phyloP scores from a whole-genome alignment of 23 red algal species.

The Chondrus crispus region DNA sequence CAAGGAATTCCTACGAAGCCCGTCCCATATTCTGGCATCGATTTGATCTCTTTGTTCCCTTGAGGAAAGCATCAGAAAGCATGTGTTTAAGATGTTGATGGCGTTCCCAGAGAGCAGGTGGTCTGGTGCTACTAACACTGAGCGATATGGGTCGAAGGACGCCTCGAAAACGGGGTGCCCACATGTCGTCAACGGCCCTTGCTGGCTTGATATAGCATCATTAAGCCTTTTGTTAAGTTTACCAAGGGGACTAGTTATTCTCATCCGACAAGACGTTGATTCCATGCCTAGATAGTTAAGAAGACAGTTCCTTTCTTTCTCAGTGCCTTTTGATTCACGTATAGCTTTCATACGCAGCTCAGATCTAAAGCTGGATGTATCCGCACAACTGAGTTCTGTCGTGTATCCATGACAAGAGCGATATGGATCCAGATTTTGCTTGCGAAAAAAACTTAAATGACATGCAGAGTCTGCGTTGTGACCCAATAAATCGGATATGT shows the following conservation, averaged over 20 bases:
- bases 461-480: neutral
- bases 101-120: neutral
- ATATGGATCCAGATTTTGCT: neutral
- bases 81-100: neutral
- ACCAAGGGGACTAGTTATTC: no score
- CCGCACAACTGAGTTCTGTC: no score
- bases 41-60: no score
- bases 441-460: neutral
- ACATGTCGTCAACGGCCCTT: neutral
- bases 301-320: neutral
- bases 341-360: no score
- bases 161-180: neutral
- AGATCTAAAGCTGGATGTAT: no score
- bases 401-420: no score
- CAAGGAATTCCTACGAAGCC: no score
- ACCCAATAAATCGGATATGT: neutral
- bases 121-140: neutral
- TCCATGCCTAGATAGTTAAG: no score
- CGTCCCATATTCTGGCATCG: no score
- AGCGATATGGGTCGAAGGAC: neutral
- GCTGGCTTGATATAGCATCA: neutral
- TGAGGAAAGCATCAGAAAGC: neutral
- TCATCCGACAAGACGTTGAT: no score
- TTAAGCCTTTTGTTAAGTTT: no score
- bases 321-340: neutral